Evolutionary conservation across 192 early-diverging fungal species (phyloP).

Genomic region (Mortierella claussenii): DNA sequence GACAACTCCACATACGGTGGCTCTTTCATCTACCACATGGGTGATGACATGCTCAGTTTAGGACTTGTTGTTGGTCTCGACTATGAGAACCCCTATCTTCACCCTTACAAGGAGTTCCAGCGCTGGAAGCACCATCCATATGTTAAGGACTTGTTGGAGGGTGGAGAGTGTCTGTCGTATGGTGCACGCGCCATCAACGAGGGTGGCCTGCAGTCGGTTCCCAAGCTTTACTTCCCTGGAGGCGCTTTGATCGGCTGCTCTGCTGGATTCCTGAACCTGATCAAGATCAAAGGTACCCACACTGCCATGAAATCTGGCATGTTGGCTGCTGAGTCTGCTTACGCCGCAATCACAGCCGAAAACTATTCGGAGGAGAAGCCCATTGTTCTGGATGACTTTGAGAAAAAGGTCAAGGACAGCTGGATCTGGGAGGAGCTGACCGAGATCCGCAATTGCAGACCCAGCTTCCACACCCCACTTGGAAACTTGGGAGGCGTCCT

Average conservation of each 20-base stretch:
- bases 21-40: conserved; percentile 96
- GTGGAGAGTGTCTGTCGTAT: conserved; percentile 91
- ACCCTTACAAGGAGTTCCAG: conserved; percentile 98
- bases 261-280: conserved; percentile 96
- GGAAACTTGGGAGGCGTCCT: conserved; percentile 87
- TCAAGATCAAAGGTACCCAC: conserved; percentile 99
- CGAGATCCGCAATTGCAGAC: conserved; percentile 92
- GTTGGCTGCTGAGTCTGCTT: conserved; percentile 93
- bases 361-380: conserved; percentile 63
- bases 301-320: conserved; percentile 99
- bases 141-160: conserved; percentile 84
- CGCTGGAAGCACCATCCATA: conserved; percentile 94
- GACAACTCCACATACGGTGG: conserved; percentile 94
- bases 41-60: conserved; percentile 85
- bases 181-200: conserved; percentile 98
- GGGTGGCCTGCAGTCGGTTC: conserved; percentile 95
- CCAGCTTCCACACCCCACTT: conserved; percentile 91
- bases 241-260: conserved; percentile 96
- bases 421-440: conserved; percentile 93
- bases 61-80: conserved; percentile 94
- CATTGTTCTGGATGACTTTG: conserved; percentile 80
- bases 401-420: conserved; percentile 82
- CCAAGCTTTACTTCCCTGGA: conserved; percentile 93
- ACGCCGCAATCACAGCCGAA: conserved; percentile 70
- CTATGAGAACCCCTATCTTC: conserved; percentile 94